These are phyloP conservation scores for Zhuliangozyma parablackwelliae DNA, from an alignment of 1,139 yeast genomes.

Conservation along the genomic window DNA sequence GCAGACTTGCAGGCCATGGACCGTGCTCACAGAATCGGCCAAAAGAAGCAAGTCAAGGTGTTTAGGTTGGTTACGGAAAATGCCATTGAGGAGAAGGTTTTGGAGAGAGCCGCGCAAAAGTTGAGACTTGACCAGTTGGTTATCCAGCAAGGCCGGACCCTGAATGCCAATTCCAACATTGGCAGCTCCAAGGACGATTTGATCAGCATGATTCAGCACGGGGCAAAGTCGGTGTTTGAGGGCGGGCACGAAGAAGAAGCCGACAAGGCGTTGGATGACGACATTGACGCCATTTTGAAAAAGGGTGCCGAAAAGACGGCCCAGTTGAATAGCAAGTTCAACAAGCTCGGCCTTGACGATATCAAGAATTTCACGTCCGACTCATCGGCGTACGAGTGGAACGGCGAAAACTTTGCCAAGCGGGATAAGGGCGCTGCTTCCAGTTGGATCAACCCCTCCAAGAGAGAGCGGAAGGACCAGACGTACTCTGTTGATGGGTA, in stretches of 20 bases:
- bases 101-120: conserved; percentile 95
- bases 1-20: conserved; percentile 99
- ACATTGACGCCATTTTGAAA: conserved; percentile 73
- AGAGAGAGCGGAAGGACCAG: conserved; percentile 86
- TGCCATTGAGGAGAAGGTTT: conserved; percentile 93
- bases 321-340: conserved; percentile 70
- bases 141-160: conserved; percentile 84
- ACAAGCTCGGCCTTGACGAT: conserved; percentile 84
- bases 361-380: conserved; percentile 86
- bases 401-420: conserved; percentile 88
- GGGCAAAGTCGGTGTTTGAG: conserved; percentile 84
- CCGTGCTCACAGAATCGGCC: conserved; percentile 97
- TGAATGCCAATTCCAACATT: conserved; percentile 30
- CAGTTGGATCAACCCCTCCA: conserved; percentile 82
- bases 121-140: conserved; percentile 89
- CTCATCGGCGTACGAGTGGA: conserved; percentile 93
- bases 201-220: conserved; percentile 93
- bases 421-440: conserved; percentile 43
- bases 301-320: conserved; percentile 82
- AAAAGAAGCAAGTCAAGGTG: conserved; percentile 91
- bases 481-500: conserved; percentile 85
- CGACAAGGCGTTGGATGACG: conserved; percentile 49
- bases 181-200: conserved; percentile 74
- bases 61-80: conserved; percentile 90
- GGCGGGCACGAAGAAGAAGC: conserved; percentile 22